Conservation (phyloP, 163 green algal species). For the Chlorella variabilis region DNA sequence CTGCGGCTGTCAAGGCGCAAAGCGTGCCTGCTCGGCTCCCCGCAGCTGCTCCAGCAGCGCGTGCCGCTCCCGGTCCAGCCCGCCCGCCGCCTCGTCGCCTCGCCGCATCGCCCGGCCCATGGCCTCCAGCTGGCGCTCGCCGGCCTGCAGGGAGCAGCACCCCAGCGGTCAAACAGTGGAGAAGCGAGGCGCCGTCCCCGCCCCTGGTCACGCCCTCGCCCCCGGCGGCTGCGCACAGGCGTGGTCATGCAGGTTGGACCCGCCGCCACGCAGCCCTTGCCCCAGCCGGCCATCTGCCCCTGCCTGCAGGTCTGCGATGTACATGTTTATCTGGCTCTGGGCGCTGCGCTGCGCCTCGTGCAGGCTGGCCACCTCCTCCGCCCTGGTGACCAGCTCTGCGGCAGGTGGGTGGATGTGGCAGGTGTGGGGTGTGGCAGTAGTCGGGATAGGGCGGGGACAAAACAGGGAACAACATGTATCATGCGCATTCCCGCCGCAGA, state of each 20-base stretch:
- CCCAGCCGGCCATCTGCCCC: too few relatives aligned
- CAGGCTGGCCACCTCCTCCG: slow-evolving; percentile 62
- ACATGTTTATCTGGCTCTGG: slow-evolving; percentile 69
- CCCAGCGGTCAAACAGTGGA: too few relatives aligned
- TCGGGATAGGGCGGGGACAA: too few relatives aligned
- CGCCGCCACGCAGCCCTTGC: too few relatives aligned
- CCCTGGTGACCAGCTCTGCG: slow-evolving; percentile 24
- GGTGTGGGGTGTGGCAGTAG: background rate
- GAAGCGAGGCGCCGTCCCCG: too few relatives aligned
- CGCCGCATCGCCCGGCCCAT: slow-evolving; percentile 66
- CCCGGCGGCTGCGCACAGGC: too few relatives aligned
- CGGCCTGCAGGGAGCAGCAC: slow-evolving; percentile 54
- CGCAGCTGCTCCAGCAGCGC: slow-evolving; percentile 68
- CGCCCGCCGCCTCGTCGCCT: slow-evolving; percentile 59
- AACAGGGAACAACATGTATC: too few relatives aligned
- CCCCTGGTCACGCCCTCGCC: too few relatives aligned
- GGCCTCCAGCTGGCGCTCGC: slow-evolving; percentile 73
- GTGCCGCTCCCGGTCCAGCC: slow-evolving; percentile 59
- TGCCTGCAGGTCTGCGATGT: slow-evolving; percentile 75
- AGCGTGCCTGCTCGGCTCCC: slow-evolving; percentile 61
- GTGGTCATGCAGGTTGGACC: too few relatives aligned
- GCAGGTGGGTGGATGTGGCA: slow-evolving; percentile 5
- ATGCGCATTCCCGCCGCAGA: background rate
- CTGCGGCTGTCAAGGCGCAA: too few relatives aligned
- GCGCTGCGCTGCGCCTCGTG: slow-evolving; percentile 59